These are phyloP conservation scores for Physcia stellaris DNA, from an alignment of 495 filamentous ascomycete genomes.

Conservation along the genomic window DNA sequence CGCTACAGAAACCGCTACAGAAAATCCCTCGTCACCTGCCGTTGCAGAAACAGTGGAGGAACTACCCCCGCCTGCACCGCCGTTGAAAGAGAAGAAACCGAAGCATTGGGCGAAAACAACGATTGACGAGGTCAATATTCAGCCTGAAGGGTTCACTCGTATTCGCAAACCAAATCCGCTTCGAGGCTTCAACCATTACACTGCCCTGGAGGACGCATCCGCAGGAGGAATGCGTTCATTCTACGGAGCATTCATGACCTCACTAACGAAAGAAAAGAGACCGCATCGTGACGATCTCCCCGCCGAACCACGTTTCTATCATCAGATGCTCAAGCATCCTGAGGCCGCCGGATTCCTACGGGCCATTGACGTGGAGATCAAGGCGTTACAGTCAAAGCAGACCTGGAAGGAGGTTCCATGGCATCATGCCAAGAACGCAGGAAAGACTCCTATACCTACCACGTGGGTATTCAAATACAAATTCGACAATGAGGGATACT, in stretches of 20 bases:
- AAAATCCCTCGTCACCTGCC: not conserved
- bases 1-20: no score
- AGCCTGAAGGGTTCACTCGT: not conserved
- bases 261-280: not conserved
- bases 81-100: no score
- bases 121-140: not conserved
- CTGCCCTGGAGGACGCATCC: not conserved
- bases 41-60: not conserved
- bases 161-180: no score
- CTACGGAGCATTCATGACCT: not conserved
- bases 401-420: not conserved
- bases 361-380: not conserved
- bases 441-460: not conserved
- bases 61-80: not conserved
- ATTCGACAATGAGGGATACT: not conserved
- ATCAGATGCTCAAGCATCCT: not conserved
- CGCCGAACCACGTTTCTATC: not conserved
- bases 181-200: no score
- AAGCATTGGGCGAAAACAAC: not conserved
- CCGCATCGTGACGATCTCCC: not conserved
- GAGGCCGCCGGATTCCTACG: not conserved
- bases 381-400: not conserved
- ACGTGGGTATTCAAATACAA: constrained; percentile 1
- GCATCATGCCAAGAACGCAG: no score
- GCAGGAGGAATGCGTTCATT: not conserved